Evolutionary conservation across 1,139 yeast species (phyloP).

Genomic region (Sugiyamaella japonica): DNA sequence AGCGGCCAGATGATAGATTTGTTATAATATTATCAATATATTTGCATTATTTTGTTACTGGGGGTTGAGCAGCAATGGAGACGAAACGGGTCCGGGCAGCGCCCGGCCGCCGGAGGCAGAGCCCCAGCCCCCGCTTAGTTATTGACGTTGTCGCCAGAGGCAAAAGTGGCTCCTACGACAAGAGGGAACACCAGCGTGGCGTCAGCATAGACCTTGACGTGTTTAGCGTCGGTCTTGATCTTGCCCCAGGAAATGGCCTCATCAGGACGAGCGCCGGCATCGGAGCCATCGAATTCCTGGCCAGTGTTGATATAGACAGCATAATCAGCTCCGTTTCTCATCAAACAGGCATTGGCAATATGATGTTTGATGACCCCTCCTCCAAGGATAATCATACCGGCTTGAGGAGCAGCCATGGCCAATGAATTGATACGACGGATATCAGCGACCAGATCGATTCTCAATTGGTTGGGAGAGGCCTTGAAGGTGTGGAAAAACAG

Average conservation of each 20-base stretch:
- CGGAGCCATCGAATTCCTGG: constrained; percentile 98
- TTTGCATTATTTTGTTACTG: not conserved
- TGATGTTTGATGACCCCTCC: constrained; percentile 97
- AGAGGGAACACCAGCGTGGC: constrained; percentile 95
- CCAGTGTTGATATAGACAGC: constrained; percentile 98
- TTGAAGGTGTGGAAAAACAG: constrained; percentile 96
- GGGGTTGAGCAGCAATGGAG: too few species aligned
- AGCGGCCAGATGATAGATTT: constrained; percentile 26
- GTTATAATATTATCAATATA: constrained; percentile 3
- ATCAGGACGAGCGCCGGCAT: constrained; percentile 99
- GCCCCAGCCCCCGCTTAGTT: constrained; percentile 15
- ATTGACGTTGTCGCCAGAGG: constrained; percentile 49
- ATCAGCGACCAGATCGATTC: constrained; percentile 91
- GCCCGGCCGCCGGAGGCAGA: constrained; percentile 8
- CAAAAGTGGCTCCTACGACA: constrained; percentile 97
- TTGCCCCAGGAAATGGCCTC: constrained; percentile 99
- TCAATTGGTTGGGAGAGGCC: constrained; percentile 82
- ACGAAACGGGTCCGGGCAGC: too few species aligned
- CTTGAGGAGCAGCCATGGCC: constrained; percentile 93
- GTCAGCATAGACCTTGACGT: constrained; percentile 92
- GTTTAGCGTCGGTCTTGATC: constrained; percentile 88
- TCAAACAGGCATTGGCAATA: constrained; percentile 93
- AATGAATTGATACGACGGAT: constrained; percentile 85
- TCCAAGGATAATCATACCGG: constrained; percentile 95
- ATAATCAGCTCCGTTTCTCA: constrained; percentile 99